A percentile compares a stretch with the other conserved stretches of the same genome.
phyloP scores from a whole-genome alignment of 176 grass and related monocot genomes.

The Phragmites australis region DNA sequence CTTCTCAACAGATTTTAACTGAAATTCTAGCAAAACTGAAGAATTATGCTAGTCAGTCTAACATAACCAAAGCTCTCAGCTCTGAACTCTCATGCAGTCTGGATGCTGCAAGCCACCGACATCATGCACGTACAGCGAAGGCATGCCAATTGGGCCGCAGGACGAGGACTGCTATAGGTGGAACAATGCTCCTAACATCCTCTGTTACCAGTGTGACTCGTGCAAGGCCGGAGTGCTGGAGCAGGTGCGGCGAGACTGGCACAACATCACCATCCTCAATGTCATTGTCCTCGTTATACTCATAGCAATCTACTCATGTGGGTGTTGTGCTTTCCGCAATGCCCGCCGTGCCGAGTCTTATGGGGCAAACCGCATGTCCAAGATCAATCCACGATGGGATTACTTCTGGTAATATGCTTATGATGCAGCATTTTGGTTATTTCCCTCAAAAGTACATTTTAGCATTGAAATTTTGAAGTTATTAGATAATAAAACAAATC shows the following conservation, averaged over 20 bases:
- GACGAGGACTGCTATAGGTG: constrained; percentile 79
- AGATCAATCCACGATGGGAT: constrained; percentile 63
- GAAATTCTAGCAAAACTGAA: too few relatives aligned
- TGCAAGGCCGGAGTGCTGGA: constrained; percentile 89
- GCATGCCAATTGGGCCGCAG: constrained; percentile 35
- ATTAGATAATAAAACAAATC: too few relatives aligned
- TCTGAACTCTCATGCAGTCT: constrained; percentile 47
- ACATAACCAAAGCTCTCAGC: too few relatives aligned
- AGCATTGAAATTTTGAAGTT: not conserved
- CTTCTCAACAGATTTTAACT: too few relatives aligned
- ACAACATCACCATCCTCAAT: constrained; percentile 76
- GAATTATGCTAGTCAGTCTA: too few relatives aligned
- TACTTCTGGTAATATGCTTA: constrained; percentile 59
- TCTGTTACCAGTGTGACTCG: constrained; percentile 84
- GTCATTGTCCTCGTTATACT: constrained; percentile 64
- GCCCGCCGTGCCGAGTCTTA: constrained; percentile 47
- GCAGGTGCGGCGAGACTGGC: constrained; percentile 80
- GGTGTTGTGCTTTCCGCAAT: constrained; percentile 85
- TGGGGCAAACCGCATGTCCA: constrained; percentile 59
- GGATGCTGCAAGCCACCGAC: constrained; percentile 97
- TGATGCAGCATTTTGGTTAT: not conserved
- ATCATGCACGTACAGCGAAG: constrained; percentile 66
- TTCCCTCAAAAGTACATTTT: not conserved
- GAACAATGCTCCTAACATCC: constrained; percentile 69
- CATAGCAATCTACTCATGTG: constrained; percentile 69